These are phyloP conservation scores for Apiotrichum brassicae DNA, from an alignment of 1,284 basidiomycete species.

Conservation along the genomic window DNA sequence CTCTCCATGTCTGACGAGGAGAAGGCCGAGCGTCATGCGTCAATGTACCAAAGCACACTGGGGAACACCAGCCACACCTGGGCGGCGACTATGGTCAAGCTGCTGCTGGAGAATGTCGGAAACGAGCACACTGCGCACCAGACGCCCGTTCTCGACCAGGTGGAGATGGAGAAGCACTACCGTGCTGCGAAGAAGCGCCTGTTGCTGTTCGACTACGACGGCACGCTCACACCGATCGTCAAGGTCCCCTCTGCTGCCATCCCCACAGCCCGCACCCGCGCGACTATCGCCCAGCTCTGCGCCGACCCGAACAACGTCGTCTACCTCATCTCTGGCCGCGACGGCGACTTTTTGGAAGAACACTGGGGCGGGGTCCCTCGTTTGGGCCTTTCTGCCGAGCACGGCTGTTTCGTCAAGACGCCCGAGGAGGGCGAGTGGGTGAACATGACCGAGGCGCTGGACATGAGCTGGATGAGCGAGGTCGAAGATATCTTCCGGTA, in stretches of 20 bases:
- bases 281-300: constrained; percentile 65
- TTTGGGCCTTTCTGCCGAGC: constrained; percentile 91
- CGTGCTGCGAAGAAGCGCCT: constrained; percentile 69
- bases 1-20: constrained; percentile 74
- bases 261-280: constrained; percentile 69
- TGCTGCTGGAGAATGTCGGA: constrained; percentile 76
- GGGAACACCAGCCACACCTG: constrained; percentile 94
- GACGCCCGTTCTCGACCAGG: constrained; percentile 75
- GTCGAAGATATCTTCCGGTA: constrained; percentile 93
- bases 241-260: constrained; percentile 84
- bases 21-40: constrained; percentile 67
- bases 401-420: constrained; percentile 84
- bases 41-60: constrained; percentile 77
- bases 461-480: constrained; percentile 98
- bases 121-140: constrained; percentile 74
- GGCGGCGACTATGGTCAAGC: constrained; percentile 84
- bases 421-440: constrained; percentile 65
- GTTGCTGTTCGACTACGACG: constrained; percentile 96
- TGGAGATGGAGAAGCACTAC: constrained; percentile 62
- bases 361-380: constrained; percentile 79
- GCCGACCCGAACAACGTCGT: constrained; percentile 82
- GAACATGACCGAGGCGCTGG: constrained; percentile 82
- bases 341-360: constrained; percentile 82
- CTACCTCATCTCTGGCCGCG: constrained; percentile 97
- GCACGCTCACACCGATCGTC: constrained; percentile 94